Evolutionary conservation across 257 asterid species (phyloP).

Genomic region (Salvia splendens): DNA sequence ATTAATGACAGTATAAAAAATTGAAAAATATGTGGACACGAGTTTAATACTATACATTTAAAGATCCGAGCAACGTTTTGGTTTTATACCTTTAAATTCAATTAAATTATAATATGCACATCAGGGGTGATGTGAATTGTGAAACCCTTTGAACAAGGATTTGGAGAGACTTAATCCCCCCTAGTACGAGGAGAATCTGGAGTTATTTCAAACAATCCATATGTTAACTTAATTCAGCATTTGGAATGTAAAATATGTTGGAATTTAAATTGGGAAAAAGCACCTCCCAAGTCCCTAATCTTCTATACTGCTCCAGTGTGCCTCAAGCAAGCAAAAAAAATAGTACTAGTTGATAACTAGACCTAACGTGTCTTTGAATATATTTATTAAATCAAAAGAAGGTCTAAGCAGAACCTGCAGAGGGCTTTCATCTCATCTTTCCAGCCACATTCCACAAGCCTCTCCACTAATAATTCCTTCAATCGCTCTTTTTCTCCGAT

Average conservation of each 20-base stretch:
- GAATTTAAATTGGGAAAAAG: neutral
- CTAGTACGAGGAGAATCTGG: neutral
- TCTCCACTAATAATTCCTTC: conserved; percentile 58
- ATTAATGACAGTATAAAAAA: no score
- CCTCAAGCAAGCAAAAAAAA: conserved; percentile 3
- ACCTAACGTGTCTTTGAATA: neutral
- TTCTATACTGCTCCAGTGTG: neutral
- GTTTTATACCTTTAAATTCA: no score
- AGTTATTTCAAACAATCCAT: neutral
- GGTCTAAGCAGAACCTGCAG: conserved; percentile 48
- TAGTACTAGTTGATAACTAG: no score
- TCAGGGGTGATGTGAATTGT: no score
- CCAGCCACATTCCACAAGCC: conserved; percentile 76
- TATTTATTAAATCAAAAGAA: neutral
- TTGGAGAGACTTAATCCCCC: no score
- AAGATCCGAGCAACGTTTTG: no score
- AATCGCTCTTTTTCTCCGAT: conserved; percentile 43
- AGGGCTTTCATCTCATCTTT: conserved; percentile 62
- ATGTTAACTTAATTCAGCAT: neutral
- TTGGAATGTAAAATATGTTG: neutral
- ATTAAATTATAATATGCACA: no score
- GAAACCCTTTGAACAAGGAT: no score
- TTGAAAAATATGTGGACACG: no score
- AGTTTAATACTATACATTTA: no score
- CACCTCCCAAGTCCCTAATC: neutral